Conservation (phyloP, 2,329 filamentous ascomycete genomes). For the Paramyrothecium roridum region DNA sequence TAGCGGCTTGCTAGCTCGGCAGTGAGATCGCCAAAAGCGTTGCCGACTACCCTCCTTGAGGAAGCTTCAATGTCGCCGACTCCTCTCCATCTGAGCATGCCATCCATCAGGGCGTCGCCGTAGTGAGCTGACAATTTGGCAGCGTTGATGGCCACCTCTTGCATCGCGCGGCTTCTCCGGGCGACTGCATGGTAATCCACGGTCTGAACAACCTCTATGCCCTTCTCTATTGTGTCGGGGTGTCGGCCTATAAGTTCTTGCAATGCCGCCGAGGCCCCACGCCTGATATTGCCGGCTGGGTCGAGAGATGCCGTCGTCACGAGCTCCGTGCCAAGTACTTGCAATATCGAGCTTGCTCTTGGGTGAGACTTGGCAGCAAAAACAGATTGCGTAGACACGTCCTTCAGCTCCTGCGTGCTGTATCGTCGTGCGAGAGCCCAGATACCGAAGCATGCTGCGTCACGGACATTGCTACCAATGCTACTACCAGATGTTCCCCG, state of each 20-base stretch:
- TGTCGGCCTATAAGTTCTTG: constrained; percentile 94
- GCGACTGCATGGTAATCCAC: constrained; percentile 95
- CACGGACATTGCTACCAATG: constrained; percentile 84
- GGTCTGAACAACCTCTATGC: constrained; percentile 81
- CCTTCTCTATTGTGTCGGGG: constrained; percentile 76
- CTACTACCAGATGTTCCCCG: constrained; percentile 80
- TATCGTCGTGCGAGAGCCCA: constrained; percentile 92
- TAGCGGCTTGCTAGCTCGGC: constrained; percentile 30
- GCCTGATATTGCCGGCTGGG: constrained; percentile 86
- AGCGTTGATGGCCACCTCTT: constrained; percentile 69
- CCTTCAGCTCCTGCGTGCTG: constrained; percentile 70
- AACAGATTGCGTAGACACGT: constrained; percentile 50
- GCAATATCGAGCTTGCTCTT: constrained; percentile 53
- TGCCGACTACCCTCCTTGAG: constrained; percentile 70
- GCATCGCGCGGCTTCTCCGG: constrained; percentile 76
- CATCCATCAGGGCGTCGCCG: constrained; percentile 67
- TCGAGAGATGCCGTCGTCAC: constrained; percentile 82
- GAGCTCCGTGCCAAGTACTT: constrained; percentile 77
- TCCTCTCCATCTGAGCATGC: constrained; percentile 80
- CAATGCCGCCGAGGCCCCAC: constrained; percentile 87
- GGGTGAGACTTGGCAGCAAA: constrained; percentile 34
- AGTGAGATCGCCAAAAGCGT: constrained; percentile 62
- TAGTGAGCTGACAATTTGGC: constrained; percentile 66
- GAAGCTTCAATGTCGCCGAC: constrained; percentile 74
- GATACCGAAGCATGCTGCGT: constrained; percentile 93